A percentile compares a stretch with the other conserved stretches of the same genome.
Conservation (phyloP, 2,329 filamentous ascomycete species). For the Ilyonectria mors-panacis region DNA sequence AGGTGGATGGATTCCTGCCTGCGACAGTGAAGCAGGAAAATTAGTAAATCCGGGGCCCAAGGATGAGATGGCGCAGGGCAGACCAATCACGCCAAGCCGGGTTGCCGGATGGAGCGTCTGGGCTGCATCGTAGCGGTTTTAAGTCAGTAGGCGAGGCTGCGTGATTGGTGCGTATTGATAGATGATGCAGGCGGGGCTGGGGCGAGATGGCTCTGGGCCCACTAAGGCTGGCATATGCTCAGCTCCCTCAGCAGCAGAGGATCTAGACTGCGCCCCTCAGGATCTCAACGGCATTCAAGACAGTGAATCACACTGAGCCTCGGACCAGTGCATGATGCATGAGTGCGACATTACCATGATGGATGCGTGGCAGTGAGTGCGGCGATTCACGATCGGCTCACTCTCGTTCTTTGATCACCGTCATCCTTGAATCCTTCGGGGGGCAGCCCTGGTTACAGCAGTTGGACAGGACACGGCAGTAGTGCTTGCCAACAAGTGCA, state of each 20-base stretch:
- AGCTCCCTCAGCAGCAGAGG: background rate
- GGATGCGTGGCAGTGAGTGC: background rate
- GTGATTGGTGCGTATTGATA: conserved; percentile 37
- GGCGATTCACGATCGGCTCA: background rate
- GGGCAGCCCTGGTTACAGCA: background rate
- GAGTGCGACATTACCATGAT: background rate
- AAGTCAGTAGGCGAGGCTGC: conserved; percentile 6
- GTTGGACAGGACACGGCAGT: too few relatives aligned
- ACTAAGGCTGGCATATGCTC: background rate
- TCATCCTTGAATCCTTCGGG: background rate
- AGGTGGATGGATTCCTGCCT: background rate
- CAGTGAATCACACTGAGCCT: background rate
- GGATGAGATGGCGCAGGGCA: background rate
- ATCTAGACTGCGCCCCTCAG: conserved; percentile 1
- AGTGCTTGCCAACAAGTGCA: background rate
- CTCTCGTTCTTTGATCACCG: background rate
- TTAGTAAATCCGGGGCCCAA: background rate
- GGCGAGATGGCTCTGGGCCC: conserved; percentile 6
- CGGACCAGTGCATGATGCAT: background rate
- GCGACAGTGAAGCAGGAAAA: conserved; percentile 1
- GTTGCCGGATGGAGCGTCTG: conserved; percentile 16
- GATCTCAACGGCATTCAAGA: background rate
- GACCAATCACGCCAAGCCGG: conserved; percentile 18
- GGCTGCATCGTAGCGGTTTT: conserved; percentile 17
- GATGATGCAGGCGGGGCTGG: conserved; percentile 28